Base-by-base conservation (phyloP, 2,329 filamentous ascomycete genomes). In the Curvularia lunata region DNA sequence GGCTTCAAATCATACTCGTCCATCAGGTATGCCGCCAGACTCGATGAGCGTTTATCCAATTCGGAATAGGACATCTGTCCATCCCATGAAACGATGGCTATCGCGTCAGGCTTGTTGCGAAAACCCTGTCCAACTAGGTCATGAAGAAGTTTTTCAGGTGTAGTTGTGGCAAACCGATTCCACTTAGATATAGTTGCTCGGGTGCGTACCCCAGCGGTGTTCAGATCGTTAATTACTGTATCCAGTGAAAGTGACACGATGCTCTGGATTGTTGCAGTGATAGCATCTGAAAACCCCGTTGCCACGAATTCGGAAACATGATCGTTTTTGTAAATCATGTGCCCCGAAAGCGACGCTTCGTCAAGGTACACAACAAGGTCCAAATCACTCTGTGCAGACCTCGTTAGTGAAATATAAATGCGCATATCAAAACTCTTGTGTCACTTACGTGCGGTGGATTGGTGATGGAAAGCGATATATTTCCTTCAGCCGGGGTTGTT, bases 71-170 rank as follows among this genome's bases (percentile, higher is more conserved):
- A 34, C n/a, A 48, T 30, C 27, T 48, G 30, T 13, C 46, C 46
- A n/a, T 48, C 46, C 46, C 46, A 48, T 2, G 46, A 30, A 23
- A 34, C 30, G 21, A 48, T 38, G 12, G 46, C 46, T 34, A 48
- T 18, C 18, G 46, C 18, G 25, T 48, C 30, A 37, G 46, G 46
- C 21, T 40, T 40, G 9, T 40, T 6, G 37, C 16, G 37, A 9
- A 40, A 40, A n/a, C 37, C 37, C 4, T 18, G 16, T 40, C 37
- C 37, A 9, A 40, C 37, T 4, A 10, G 5, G 7, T 40, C n/a
- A 40, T 40, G 37, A n/a, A 40, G 37, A n/a, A 40, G n/a, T 18
- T 40, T 40, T 4, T 40, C n/a, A 9, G 37, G 37, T 3, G 16
- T 40, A 19, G 16, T 18, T 40, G 37, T 40, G 16, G 37, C 18